Base-by-base conservation (phyloP, 1,139 yeast genomes). In the Hemisphaericaspora subhashii region DNA sequence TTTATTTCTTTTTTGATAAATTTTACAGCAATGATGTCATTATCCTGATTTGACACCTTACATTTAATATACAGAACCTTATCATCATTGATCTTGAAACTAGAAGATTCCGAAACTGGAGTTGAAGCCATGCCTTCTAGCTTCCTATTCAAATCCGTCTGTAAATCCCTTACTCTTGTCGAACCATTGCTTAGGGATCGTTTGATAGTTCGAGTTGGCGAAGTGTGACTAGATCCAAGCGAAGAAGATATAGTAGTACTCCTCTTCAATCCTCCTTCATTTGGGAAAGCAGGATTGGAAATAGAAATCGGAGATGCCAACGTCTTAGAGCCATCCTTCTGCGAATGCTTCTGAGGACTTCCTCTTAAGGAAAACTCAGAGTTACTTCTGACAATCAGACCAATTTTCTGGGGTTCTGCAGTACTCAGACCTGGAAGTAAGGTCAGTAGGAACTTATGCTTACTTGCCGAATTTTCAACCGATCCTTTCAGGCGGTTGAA, bases 1-100 rank as follows among this genome's bases (percentile, higher is more conserved):
- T 50, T 47, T 13, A 66, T 51, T 31, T 56, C 60, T 12, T 48
- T 37, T 43, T 62, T 62, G 36, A 57, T 53, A 16, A 66, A 41
- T 25, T 59, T 56, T 8, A 66, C 41, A 2, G 65, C 62, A 10
- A 67, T 42, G 16, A 58, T 54, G 34, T 62, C 68, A 37, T 58
- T 52, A 24, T 60, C 56, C 22, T 48, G 55, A 22, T 60, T 61
- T 31, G 56, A 46, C 12, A 68, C 54, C 44, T 63, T 64, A 42
- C 71, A 59, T 39, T 58, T 58, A 38, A 64, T 48, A 37, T 25
- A 41, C 18, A 39, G 46, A 33, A 47, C 47, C 16, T 43, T 41
- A 27, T 41, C 44, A 20, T 29, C 31, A 24, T 27, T 17, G 4
- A 21, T 34, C 14, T 15, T 16, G 12, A n/a, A 29, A 18, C 32